These are phyloP conservation scores for Oenanthe javanica DNA, from an alignment of 140 eudicot species.

Conservation along the genomic window DNA sequence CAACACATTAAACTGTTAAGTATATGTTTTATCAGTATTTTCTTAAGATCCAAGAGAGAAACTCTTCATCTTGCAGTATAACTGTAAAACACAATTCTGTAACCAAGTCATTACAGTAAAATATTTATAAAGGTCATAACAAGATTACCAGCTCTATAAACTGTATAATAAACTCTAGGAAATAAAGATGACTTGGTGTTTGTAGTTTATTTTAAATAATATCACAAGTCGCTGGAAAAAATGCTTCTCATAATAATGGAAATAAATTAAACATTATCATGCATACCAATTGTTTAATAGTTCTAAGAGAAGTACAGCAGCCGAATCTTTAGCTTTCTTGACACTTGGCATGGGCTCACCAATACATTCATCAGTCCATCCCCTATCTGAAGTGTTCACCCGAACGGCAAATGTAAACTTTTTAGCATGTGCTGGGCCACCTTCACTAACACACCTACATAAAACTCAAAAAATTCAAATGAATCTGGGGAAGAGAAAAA, in stretches of 20 bases:
- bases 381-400: constrained; percentile 79
- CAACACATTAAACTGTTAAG: no score
- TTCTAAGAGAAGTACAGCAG: constrained; percentile 86
- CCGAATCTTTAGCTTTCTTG: constrained; percentile 97
- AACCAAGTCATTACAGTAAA: no score
- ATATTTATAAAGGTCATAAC: no score
- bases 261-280: constrained; percentile 11
- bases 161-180: no score
- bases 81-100: no score
- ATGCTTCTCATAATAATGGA: not conserved
- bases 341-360: constrained; percentile 99
- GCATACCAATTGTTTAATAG: constrained; percentile 75
- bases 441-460: constrained; percentile 80
- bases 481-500: not conserved
- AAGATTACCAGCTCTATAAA: no score
- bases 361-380: constrained; percentile 95
- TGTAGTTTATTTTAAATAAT: not conserved
- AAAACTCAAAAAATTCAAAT: not conserved
- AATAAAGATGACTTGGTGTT: not conserved
- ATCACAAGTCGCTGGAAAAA: not conserved
- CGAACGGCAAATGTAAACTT: constrained; percentile 86
- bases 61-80: no score
- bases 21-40: no score
- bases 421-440: constrained; percentile 99
- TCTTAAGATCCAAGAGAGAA: no score